Conservation (phyloP, 495 filamentous ascomycete genomes). For the Xylaria scruposa region DNA sequence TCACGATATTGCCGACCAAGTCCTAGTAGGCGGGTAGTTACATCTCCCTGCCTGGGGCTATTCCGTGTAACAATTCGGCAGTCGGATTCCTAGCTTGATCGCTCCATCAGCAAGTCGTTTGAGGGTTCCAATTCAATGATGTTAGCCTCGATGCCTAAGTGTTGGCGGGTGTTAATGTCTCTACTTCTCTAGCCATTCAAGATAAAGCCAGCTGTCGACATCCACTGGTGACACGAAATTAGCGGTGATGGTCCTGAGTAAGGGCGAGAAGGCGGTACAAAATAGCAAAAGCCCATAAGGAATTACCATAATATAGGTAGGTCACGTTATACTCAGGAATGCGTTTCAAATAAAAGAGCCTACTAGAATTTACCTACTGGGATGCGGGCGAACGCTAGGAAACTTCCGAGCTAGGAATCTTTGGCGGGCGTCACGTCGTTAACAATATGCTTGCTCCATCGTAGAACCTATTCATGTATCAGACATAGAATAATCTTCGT, state of each 20-base stretch:
- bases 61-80: too few relatives aligned
- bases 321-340: background rate
- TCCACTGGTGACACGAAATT: background rate
- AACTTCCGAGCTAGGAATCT: conserved; percentile 6
- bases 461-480: background rate
- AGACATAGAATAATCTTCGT: background rate
- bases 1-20: too few relatives aligned
- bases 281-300: background rate
- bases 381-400: background rate
- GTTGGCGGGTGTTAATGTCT: too few relatives aligned
- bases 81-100: background rate
- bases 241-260: background rate
- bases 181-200: conserved; percentile 18
- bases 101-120: background rate
- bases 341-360: background rate
- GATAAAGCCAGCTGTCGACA: conserved; percentile 4
- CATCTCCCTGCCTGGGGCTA: too few relatives aligned
- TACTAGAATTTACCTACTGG: background rate
- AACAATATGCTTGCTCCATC: conserved; percentile 20
- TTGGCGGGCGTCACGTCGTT: background rate
- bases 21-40: too few relatives aligned
- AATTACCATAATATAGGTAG: too few relatives aligned
- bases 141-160: background rate
- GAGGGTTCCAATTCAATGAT: background rate
- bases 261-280: too few relatives aligned